Percentiles rank a stretch among this genome's conserved stretches.
Evolutionary conservation across 345 rosid species (phyloP).

Genomic region (Nasturtium officinale): DNA sequence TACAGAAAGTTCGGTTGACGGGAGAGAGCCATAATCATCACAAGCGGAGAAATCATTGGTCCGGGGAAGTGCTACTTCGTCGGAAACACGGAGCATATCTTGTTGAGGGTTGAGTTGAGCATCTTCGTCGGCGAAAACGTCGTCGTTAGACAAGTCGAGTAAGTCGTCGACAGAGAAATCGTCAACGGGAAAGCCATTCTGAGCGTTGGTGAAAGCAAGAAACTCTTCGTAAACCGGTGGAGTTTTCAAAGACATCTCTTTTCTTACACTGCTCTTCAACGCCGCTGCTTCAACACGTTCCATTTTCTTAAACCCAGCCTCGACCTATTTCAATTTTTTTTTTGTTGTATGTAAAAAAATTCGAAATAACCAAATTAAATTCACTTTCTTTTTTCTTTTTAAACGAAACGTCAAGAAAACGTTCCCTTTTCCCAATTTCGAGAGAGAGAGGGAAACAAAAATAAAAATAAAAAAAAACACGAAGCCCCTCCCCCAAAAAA

Average conservation of each 20-base stretch:
- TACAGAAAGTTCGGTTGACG: constrained; percentile 58
- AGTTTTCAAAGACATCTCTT: constrained; percentile 58
- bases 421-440: constrained; percentile 19
- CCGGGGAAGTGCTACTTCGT: constrained; percentile 22
- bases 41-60: constrained; percentile 29
- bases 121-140: constrained; percentile 51
- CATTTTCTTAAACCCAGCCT: constrained; percentile 41
- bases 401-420: constrained; percentile 31
- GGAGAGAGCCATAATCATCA: constrained; percentile 52
- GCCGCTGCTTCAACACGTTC: constrained; percentile 56
- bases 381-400: not conserved
- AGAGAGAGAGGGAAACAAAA: too few species aligned
- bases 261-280: constrained; percentile 61
- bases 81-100: constrained; percentile 29
- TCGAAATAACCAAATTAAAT: constrained; percentile 1
- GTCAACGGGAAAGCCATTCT: constrained; percentile 51
- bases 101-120: constrained; percentile 33
- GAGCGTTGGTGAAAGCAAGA: constrained; percentile 39
- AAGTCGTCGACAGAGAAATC: constrained; percentile 79
- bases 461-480: not conserved
- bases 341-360: not conserved
- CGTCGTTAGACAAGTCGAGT: constrained; percentile 77
- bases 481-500: constrained; percentile 16
- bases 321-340: not conserved
- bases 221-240: constrained; percentile 50